Evolutionary conservation across 306 rosid species (phyloP).

Genomic region (Acmispon strigosus): DNA sequence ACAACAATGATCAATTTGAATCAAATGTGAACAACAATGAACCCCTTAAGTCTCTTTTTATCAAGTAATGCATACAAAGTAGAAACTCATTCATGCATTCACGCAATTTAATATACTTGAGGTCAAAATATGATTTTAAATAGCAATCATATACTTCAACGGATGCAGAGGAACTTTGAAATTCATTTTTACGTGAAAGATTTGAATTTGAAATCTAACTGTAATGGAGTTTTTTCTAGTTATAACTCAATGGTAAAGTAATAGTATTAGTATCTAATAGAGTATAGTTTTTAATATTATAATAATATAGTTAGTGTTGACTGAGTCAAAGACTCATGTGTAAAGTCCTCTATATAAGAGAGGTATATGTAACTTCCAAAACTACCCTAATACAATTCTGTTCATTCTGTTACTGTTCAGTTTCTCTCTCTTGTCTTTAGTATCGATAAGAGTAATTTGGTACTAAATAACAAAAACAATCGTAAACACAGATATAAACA

Average conservation of each 20-base stretch:
- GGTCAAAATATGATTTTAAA: not conserved
- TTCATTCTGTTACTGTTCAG: too few species aligned
- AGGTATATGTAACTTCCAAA: too few species aligned
- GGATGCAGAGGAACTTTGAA: not conserved
- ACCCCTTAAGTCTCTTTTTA: not conserved
- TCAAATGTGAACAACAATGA: not conserved
- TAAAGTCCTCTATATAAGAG: too few species aligned
- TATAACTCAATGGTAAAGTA: constrained; percentile 6
- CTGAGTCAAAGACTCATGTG: too few species aligned
- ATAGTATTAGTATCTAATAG: not conserved
- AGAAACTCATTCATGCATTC: constrained; percentile 5
- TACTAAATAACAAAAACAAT: not conserved
- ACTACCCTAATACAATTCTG: too few species aligned
- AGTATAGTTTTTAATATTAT: too few species aligned
- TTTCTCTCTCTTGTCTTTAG: too few species aligned
- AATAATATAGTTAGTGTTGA: too few species aligned
- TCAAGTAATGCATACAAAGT: constrained; percentile 1
- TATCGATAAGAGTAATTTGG: not conserved
- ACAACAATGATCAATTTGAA: not conserved
- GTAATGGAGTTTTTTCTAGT: not conserved
- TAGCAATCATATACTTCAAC: not conserved
- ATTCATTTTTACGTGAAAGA: not conserved
- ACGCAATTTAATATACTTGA: not conserved
- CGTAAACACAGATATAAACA: not conserved
- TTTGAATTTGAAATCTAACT: not conserved